These are phyloP conservation scores for Zygotorulaspora chibaensis DNA, from an alignment of 805 yeast genomes.

Conservation along the genomic window DNA sequence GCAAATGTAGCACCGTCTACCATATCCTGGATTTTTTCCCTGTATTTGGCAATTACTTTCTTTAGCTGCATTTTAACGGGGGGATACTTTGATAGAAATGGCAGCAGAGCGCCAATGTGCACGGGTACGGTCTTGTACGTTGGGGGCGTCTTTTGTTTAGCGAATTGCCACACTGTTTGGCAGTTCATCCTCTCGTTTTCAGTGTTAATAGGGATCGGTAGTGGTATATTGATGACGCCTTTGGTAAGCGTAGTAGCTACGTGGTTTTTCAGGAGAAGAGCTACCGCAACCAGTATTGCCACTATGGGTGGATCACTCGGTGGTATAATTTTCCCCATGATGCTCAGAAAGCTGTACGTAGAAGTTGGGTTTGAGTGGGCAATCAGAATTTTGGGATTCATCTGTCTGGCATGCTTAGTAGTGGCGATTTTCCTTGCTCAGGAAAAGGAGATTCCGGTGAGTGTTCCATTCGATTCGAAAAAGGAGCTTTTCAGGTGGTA, in stretches of 20 bases:
- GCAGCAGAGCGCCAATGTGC: conserved; percentile 44
- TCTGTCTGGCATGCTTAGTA: conserved; percentile 40
- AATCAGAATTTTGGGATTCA: conserved; percentile 48
- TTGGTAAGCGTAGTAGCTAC: conserved; percentile 59
- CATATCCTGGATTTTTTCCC: conserved; percentile 65
- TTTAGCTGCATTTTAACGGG: conserved; percentile 54
- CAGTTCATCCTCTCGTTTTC: conserved; percentile 62
- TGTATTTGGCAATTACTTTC: conserved; percentile 50
- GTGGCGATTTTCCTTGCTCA: conserved; percentile 38
- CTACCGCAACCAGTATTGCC: conserved; percentile 49
- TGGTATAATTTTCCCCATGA: conserved; percentile 52
- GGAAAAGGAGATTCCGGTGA: conserved; percentile 37
- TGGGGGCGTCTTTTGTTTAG: conserved; percentile 54
- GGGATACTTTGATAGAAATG: conserved; percentile 58
- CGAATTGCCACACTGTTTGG: conserved; percentile 49
- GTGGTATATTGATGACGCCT: conserved; percentile 59
- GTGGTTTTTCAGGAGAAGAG: conserved; percentile 60
- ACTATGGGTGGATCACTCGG: conserved; percentile 56
- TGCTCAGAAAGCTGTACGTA: conserved; percentile 46
- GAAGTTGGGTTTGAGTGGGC: conserved; percentile 60
- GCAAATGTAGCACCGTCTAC: conserved; percentile 45
- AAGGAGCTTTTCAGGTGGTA: conserved; percentile 32
- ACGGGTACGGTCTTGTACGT: conserved; percentile 44
- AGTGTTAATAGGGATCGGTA: conserved; percentile 52
- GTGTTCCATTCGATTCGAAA: conserved; percentile 38